phyloP scores from a whole-genome alignment of 805 yeast species.

The Lipomyces sp. region DNA sequence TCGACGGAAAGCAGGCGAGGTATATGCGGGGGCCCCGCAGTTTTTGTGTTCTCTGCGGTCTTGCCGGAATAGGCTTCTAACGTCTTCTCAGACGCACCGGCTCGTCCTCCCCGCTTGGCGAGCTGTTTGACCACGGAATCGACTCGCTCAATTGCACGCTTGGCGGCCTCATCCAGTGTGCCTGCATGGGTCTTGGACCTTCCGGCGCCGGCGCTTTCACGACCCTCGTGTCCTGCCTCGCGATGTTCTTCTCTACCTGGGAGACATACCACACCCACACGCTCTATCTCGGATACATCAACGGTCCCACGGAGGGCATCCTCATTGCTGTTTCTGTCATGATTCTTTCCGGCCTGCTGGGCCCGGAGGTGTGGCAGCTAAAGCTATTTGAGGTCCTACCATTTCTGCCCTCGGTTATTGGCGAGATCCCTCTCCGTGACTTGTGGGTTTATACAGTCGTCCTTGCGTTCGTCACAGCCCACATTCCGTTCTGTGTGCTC shows the following conservation, averaged over 20 bases:
- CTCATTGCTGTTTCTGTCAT: conserved; percentile 59
- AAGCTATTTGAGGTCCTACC: conserved; percentile 41
- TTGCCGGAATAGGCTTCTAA: too few relatives aligned
- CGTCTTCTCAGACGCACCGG: conserved; percentile 50
- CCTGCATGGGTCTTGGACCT: conserved; percentile 76
- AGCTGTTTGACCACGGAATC: conserved; percentile 87
- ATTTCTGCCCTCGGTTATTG: conserved; percentile 41
- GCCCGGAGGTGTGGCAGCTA: conserved; percentile 63
- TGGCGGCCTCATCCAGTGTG: conserved; percentile 67
- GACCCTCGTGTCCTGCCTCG: conserved; percentile 67
- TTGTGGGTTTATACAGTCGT: conserved; percentile 36
- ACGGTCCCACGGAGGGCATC: conserved; percentile 97
- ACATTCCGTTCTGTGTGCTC: conserved; percentile 63
- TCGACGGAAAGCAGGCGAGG: conserved; percentile 96
- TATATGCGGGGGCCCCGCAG: too few relatives aligned
- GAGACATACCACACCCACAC: conserved; percentile 40
- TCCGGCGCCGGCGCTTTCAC: conserved; percentile 71
- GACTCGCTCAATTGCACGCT: conserved; percentile 75
- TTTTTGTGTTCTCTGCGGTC: conserved; percentile 31
- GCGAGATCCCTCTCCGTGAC: conserved; percentile 41
- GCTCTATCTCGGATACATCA: conserved; percentile 71
- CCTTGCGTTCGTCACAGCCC: conserved; percentile 47
- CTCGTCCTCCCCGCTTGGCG: conserved; percentile 92
- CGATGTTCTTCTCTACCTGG: conserved; percentile 39
- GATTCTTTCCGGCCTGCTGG: conserved; percentile 61